phyloP scores from a whole-genome alignment of 352 stramenopile species.

The Aphanomyces stellatus region DNA sequence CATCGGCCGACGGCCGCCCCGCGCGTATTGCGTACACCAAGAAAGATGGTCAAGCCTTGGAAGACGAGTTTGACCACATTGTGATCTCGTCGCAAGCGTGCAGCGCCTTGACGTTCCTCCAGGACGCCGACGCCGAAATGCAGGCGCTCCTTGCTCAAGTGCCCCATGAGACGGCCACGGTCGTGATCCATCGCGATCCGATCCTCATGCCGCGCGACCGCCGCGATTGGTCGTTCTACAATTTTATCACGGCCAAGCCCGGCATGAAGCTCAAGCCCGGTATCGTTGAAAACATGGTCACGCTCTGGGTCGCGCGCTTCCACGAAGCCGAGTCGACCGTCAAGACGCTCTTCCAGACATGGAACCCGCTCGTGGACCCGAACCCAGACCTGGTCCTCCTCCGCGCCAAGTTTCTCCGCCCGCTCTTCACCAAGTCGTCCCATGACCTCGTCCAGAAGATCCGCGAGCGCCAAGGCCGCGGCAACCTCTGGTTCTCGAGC shows the following conservation, averaged over 20 bases:
- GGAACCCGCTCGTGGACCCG: conserved; percentile 23
- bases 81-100: conserved; percentile 25
- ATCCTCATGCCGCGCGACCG: conserved; percentile 20
- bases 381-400: conserved; percentile 5
- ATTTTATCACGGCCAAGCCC: conserved; percentile 11
- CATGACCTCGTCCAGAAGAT: conserved; percentile 12
- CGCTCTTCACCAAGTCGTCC: conserved; percentile 20
- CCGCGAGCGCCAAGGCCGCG: conserved; percentile 10
- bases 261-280: background rate
- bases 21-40: conserved; percentile 4
- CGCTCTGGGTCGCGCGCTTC: conserved; percentile 24
- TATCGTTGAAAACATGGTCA: conserved; percentile 23
- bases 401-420: conserved; percentile 19
- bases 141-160: conserved; percentile 9
- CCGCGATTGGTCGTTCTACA: conserved; percentile 24
- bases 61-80: conserved; percentile 24
- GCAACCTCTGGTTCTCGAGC: conserved; percentile 23
- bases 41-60: background rate
- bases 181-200: conserved; percentile 22
- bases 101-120: conserved; percentile 15
- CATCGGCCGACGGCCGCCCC: background rate
- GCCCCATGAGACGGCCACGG: conserved; percentile 21
- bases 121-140: background rate
- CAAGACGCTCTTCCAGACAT: conserved; percentile 24
- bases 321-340: background rate